Conservation (phyloP, 208 protist species). For the Crithidia brevicula region DNA sequence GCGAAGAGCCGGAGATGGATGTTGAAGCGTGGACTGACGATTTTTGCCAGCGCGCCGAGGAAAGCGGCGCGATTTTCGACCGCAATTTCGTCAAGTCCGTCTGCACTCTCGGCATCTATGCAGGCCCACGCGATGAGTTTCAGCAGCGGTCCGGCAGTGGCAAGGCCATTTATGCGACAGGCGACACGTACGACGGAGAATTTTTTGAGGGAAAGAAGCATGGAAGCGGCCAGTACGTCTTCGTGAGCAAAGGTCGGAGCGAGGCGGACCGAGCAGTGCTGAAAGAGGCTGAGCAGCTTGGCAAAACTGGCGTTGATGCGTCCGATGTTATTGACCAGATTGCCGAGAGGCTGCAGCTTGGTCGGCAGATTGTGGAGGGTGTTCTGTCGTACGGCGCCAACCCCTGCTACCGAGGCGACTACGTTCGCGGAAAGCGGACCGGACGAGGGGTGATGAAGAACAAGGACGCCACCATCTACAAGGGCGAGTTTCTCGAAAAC, state of each 20-base stretch:
- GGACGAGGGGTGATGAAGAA: slow-evolving; percentile 91
- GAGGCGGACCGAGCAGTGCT: slow-evolving; percentile 84
- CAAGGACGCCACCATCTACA: slow-evolving; percentile 90
- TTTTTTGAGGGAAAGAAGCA: slow-evolving; percentile 92
- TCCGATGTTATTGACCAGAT: slow-evolving; percentile 33
- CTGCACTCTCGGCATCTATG: slow-evolving; percentile 84
- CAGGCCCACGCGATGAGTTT: slow-evolving; percentile 89
- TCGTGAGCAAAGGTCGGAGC: slow-evolving; percentile 64
- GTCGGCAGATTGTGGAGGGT: slow-evolving; percentile 61
- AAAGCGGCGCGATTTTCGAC: slow-evolving; percentile 57
- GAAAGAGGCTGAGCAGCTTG: slow-evolving; percentile 53
- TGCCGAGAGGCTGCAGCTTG: slow-evolving; percentile 63
- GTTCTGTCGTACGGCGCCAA: slow-evolving; percentile 74
- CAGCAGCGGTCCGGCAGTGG: slow-evolving; percentile 87
- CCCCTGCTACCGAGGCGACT: slow-evolving; percentile 90
- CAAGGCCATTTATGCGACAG: slow-evolving; percentile 83
- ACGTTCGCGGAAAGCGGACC: slow-evolving; percentile 77
- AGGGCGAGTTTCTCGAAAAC: slow-evolving; percentile 91
- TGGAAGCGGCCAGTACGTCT: slow-evolving; percentile 80
- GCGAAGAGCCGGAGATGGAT: slow-evolving; percentile 71
- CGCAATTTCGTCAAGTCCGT: slow-evolving; percentile 82
- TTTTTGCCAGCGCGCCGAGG: slow-evolving; percentile 75
- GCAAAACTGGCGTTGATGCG: slow-evolving; percentile 40
- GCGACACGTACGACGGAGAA: slow-evolving; percentile 89
- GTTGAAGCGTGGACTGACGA: slow-evolving; percentile 79